Base-by-base conservation (phyloP, 73 alveolate genomes). In the Blepharisma japonicum region DNA sequence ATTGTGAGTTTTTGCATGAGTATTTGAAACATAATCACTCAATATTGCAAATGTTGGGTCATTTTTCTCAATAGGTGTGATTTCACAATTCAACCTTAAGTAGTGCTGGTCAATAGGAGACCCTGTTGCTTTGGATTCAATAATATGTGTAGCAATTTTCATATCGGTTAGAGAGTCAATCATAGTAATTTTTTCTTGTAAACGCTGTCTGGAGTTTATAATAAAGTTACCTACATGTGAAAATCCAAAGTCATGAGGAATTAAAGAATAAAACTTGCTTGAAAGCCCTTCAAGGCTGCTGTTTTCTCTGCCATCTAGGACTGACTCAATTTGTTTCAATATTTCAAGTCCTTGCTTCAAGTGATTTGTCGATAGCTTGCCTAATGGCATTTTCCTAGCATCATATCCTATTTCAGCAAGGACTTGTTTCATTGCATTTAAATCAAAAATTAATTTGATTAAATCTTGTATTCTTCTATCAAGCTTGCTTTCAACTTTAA, bases 211-310 rank as follows among this genome's bases (percentile, higher is more conserved):
- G 6, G 86, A 71, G 8, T 94, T 82, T 18, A 95, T 89, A 49
- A 87, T 88, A 70, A 86, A 84, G 83, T 83, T 83, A 49, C 86
- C 39, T 96, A 94, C 91, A 68, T 91, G 86, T 48, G 79, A 47
- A 55, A 87, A 87, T 8, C 98, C 95, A 77, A 70, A 51, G 4
- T 51, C 92, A 86, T 96, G 99, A 25, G 99, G 99, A 45, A 96
- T 96, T 61, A 81, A 70, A 11, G 96, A 90, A 86, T 84, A 96
- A 88, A 96, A 96, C 39, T 86, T 83, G 38, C 94, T 72, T 20
- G 98, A 90, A 82, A 83, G 77, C 6, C 56, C 90, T 89, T 88
- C 86, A 61, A 94, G 90, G 68, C 86, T 90, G 72, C 83, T 90
- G 14, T 90, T 87, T 46, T 87, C 86, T 80, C 88, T 84, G 14